A percentile compares a stretch with the other conserved stretches of the same genome.
These are phyloP conservation scores for Coemansia sp. DNA, from an alignment of 192 early-diverging fungal species.

Conservation along the genomic window DNA sequence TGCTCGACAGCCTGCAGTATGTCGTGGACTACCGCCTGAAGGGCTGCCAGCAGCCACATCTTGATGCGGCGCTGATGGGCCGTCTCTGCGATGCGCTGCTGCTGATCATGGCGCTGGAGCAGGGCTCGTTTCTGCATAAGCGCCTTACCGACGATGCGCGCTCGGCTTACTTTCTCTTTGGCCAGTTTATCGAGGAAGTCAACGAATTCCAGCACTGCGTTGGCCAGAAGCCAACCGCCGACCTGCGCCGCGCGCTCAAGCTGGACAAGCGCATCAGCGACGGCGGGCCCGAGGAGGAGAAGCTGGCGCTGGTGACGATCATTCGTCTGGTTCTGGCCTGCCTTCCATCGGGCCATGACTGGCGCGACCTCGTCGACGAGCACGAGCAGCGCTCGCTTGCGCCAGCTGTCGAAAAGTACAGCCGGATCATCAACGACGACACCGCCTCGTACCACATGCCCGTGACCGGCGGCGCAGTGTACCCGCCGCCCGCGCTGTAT, in stretches of 20 bases:
- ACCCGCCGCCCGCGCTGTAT: slow-evolving; percentile 70
- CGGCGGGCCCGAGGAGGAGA: slow-evolving; percentile 69
- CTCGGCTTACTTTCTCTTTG: slow-evolving; percentile 88
- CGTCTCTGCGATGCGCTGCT: slow-evolving; percentile 83
- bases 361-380: slow-evolving; percentile 85
- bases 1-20: slow-evolving; percentile 86
- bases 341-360: slow-evolving; percentile 82
- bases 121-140: slow-evolving; percentile 62
- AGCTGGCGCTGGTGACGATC: slow-evolving; percentile 73
- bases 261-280: slow-evolving; percentile 67
- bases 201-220: slow-evolving; percentile 86
- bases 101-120: slow-evolving; percentile 67
- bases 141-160: slow-evolving; percentile 73
- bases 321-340: slow-evolving; percentile 71
- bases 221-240: slow-evolving; percentile 69
- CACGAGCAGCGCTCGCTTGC: slow-evolving; percentile 76
- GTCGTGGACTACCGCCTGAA: slow-evolving; percentile 92
- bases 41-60: slow-evolving; percentile 76
- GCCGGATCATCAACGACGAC: slow-evolving; percentile 47
- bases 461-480: slow-evolving; percentile 45
- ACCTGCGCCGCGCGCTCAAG: slow-evolving; percentile 71
- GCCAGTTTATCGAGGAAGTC: slow-evolving; percentile 93
- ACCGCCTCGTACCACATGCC: slow-evolving; percentile 52
- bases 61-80: slow-evolving; percentile 82
- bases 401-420: slow-evolving; percentile 66